These are phyloP conservation scores for Saturnispora saitoi DNA, from an alignment of 805 yeast genomes.

Conservation along the genomic window DNA sequence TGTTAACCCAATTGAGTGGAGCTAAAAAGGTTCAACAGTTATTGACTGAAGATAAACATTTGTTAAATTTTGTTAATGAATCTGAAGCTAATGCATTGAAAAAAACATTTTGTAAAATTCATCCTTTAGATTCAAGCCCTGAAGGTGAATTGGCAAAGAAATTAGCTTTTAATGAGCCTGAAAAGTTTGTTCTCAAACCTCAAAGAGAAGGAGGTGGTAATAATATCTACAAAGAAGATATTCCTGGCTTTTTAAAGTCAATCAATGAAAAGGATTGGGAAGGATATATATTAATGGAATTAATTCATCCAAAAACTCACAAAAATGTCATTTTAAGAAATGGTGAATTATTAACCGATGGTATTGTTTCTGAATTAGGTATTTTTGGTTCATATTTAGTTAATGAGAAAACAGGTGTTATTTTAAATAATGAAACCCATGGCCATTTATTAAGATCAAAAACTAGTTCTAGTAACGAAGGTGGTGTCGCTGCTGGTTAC, in stretches of 20 bases:
- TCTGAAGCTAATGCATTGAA: constrained; percentile 23
- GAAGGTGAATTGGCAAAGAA: constrained; percentile 55
- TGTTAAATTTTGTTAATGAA: constrained; percentile 34
- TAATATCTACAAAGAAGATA: constrained; percentile 79
- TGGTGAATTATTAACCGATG: constrained; percentile 54
- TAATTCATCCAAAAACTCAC: constrained; percentile 69
- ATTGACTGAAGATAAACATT: constrained; percentile 46
- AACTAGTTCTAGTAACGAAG: constrained; percentile 82
- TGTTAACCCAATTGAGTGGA: constrained; percentile 85
- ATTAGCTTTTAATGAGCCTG: constrained; percentile 61
- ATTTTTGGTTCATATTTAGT: constrained; percentile 78
- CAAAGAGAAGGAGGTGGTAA: constrained; percentile 99
- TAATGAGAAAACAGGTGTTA: constrained; percentile 50
- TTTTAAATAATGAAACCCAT: constrained; percentile 55
- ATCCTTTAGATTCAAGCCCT: constrained; percentile 70
- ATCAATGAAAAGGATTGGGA: constrained; percentile 71
- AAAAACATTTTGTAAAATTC: constrained; percentile 72
- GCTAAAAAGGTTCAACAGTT: constrained; percentile 91
- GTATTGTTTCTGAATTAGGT: constrained; percentile 85
- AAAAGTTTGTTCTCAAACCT: constrained; percentile 80
- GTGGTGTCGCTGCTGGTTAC: constrained; percentile 98
- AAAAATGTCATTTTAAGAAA: constrained; percentile 65
- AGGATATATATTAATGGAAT: constrained; percentile 89
- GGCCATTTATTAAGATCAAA: constrained; percentile 90
- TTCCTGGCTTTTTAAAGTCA: constrained; percentile 58